Percentiles rank a stretch among this genome's conserved stretches.
Evolutionary conservation across 2,329 filamentous ascomycete species (phyloP).

Genomic region (Ascochyta clinopodiicola): DNA sequence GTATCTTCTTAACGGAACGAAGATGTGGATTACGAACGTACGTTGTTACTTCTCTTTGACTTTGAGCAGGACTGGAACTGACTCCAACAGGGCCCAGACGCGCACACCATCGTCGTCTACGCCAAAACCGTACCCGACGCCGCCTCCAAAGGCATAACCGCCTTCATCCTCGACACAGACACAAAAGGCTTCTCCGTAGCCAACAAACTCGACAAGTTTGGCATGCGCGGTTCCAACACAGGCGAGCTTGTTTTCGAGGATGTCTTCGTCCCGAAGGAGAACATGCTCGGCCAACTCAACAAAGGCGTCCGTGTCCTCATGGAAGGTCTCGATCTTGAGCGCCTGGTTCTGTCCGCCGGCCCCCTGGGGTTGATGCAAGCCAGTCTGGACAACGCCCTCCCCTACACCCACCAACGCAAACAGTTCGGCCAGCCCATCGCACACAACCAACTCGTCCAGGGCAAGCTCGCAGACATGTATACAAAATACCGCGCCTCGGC

Average conservation of each 20-base stretch:
- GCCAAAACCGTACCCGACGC: slow-evolving; percentile 86
- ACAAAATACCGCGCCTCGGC: slow-evolving; percentile 84
- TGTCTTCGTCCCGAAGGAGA: slow-evolving; percentile 84
- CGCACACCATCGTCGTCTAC: slow-evolving; percentile 93
- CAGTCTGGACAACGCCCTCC: slow-evolving; percentile 81
- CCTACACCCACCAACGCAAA: slow-evolving; percentile 85
- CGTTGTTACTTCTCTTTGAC: slow-evolving; percentile 13
- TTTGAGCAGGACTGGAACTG: neutral
- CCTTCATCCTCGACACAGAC: slow-evolving; percentile 82
- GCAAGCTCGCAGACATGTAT: slow-evolving; percentile 95
- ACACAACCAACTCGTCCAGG: slow-evolving; percentile 91
- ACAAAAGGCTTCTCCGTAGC: slow-evolving; percentile 80
- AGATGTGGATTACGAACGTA: slow-evolving; percentile 99
- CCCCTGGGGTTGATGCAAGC: slow-evolving; percentile 96
- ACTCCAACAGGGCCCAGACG: slow-evolving; percentile 74
- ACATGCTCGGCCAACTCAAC: slow-evolving; percentile 81
- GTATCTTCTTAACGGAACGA: slow-evolving; percentile 84
- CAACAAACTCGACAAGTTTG: slow-evolving; percentile 94
- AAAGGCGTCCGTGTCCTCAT: slow-evolving; percentile 89
- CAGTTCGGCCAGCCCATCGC: slow-evolving; percentile 89
- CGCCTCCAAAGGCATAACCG: slow-evolving; percentile 89
- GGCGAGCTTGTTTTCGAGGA: slow-evolving; percentile 91
- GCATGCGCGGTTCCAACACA: slow-evolving; percentile 96
- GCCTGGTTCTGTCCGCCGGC: slow-evolving; percentile 88
- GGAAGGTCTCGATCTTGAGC: slow-evolving; percentile 93